Evolutionary conservation across 2,329 filamentous ascomycete genomes (phyloP).

Genomic region (Penicillium corylophilum): DNA sequence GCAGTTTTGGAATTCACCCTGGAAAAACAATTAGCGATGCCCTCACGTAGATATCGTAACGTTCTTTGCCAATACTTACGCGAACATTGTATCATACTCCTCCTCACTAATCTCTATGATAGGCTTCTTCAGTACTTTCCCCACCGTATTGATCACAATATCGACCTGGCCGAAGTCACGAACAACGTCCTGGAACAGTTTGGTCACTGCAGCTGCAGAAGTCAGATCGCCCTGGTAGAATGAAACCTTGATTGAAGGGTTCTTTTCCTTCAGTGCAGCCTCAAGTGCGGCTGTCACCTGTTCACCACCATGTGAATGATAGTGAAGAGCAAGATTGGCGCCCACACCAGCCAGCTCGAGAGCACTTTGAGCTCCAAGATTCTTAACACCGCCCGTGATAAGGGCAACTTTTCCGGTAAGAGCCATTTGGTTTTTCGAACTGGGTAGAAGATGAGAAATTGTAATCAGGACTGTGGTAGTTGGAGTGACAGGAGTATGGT

Average conservation of each 20-base stretch:
- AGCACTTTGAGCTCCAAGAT: constrained; percentile 45
- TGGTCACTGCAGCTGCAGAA: constrained; percentile 39
- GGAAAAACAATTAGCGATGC: neutral
- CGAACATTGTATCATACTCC: constrained; percentile 52
- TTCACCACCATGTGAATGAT: constrained; percentile 43
- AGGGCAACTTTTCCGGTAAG: constrained; percentile 44
- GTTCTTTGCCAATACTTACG: constrained; percentile 28
- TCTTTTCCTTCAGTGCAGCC: constrained; percentile 33
- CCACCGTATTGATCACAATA: constrained; percentile 53
- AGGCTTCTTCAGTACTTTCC: constrained; percentile 51
- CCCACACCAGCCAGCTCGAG: constrained; percentile 37
- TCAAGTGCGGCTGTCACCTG: constrained; percentile 35
- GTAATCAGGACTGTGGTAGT: neutral
- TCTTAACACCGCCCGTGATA: constrained; percentile 45
- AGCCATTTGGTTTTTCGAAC: constrained; percentile 25
- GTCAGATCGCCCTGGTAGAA: constrained; percentile 49
- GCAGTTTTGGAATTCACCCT: constrained; percentile 50
- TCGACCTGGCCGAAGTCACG: constrained; percentile 48
- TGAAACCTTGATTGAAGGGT: constrained; percentile 34
- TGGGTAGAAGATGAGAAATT: neutral
- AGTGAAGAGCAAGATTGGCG: constrained; percentile 41
- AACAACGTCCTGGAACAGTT: constrained; percentile 43
- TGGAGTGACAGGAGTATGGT: neutral
- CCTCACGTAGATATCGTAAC: too few relatives aligned
- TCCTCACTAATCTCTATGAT: constrained; percentile 45